phyloP scores from a whole-genome alignment of 495 filamentous ascomycete species.

The Mycothermus thermophilus region DNA sequence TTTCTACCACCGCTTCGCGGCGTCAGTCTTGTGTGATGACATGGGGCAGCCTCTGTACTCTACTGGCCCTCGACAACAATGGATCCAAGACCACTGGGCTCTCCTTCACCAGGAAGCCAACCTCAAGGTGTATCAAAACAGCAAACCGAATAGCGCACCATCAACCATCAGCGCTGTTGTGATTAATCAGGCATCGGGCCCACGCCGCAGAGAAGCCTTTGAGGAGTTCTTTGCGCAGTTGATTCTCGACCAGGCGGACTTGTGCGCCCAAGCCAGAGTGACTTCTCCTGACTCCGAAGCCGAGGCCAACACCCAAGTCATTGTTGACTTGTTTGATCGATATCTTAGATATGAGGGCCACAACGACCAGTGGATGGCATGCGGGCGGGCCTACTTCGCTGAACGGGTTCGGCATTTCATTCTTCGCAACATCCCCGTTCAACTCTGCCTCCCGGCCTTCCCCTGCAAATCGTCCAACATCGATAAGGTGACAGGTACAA shows the following conservation, averaged over 20 bases:
- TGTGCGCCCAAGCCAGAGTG: no score
- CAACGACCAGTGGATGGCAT: constrained; percentile 3
- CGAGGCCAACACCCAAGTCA: no score
- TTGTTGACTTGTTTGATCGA: constrained; percentile 9
- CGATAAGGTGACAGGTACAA: constrained; percentile 7
- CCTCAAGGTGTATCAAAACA: constrained; percentile 2
- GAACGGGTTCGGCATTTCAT: constrained; percentile 7
- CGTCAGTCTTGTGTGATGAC: background rate
- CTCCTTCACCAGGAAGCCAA: background rate
- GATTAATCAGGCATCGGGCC: background rate
- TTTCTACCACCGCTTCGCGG: constrained; percentile 7
- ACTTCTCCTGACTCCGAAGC: no score
- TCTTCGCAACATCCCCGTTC: background rate
- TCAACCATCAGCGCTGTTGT: constrained; percentile 1
- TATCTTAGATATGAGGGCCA: constrained; percentile 9
- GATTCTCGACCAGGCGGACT: constrained; percentile 7
- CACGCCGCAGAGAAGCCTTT: background rate
- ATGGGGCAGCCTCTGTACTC: constrained; percentile 1
- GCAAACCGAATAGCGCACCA: background rate
- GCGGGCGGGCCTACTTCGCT: constrained; percentile 5
- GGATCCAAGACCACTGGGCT: constrained; percentile 6
- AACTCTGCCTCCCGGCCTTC: constrained; percentile 10
- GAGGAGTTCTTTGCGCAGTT: constrained; percentile 7
- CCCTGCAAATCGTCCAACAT: constrained; percentile 12
- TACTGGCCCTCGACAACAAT: constrained; percentile 2